Base-by-base conservation (phyloP, 352 stramenopile genomes). In the Phytophthora europaea region DNA sequence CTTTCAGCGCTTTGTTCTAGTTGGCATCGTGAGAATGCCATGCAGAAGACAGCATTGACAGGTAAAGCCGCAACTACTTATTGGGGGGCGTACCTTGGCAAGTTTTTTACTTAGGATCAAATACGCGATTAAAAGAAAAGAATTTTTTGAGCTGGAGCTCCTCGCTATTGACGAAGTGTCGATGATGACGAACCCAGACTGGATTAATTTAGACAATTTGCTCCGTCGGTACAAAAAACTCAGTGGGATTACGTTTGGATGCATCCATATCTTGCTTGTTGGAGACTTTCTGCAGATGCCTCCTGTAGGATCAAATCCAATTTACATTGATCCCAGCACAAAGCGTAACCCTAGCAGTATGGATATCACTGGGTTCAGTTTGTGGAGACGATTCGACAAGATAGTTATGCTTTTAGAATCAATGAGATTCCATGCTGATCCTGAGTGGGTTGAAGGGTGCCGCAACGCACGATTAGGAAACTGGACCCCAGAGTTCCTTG, bases 131-230 rank as follows among this genome's bases (percentile, higher is more conserved):
- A 28, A 65, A 47, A 40, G 34, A 40, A 8, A 7, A 40, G 1
- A 13, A 23, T 7, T 65, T 33, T 15, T 26, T 18, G 34, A 61
- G 3, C 13, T 65, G 8, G 64, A 65, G 13, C 26, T 65, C 22
- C 26, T 65, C 23, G 22, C 64, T 16, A 65, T 71, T n/a, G 64
- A 71, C n/a, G 64, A 71, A 23, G 23, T 65, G 3, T 71, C 55
- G 4, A 55, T 48, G 61, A 68, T 68, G 61, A 31, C 18, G 34
- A 68, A 55, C 9, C 23, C 23, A 34, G 50, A 68, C 26, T 20
- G 53, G 4, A 23, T 16, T 16, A 51, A 61, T n/a, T 36, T 68
- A 10, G 51, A 68, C 34, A 61, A 60, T 23, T 28, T n/a, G 34
- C 26, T 61, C 53, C 9, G 34, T 7, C 12, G 8, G 40, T 59